phyloP scores from a whole-genome alignment of 176 grass and related monocot genomes.

The Metroxylon sagu region DNA sequence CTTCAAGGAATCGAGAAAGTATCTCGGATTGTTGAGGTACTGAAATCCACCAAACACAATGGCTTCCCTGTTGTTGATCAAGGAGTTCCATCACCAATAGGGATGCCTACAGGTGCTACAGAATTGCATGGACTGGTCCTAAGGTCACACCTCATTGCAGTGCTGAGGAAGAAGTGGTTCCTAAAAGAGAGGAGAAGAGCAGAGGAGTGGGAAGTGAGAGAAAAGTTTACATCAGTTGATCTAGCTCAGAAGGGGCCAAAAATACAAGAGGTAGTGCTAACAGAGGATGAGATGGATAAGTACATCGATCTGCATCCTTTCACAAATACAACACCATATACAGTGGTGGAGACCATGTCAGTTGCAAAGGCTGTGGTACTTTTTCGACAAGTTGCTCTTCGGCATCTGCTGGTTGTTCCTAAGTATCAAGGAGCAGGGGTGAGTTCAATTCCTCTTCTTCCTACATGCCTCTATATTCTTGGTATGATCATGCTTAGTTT shows the following conservation, averaged over 20 bases:
- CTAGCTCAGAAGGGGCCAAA: slow-evolving; percentile 39
- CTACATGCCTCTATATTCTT: not conserved
- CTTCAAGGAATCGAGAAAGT: slow-evolving; percentile 68
- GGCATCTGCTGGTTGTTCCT: slow-evolving; percentile 85
- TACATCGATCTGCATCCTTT: slow-evolving; percentile 79
- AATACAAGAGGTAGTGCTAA: slow-evolving; percentile 25
- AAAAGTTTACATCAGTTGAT: slow-evolving; percentile 56
- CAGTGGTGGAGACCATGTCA: slow-evolving; percentile 98
- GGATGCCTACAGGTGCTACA: slow-evolving; percentile 13
- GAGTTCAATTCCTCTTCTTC: slow-evolving; percentile 8
- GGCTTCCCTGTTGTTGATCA: slow-evolving; percentile 75
- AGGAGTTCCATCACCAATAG: not conserved
- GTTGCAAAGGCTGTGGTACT: slow-evolving; percentile 89
- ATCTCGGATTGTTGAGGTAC: slow-evolving; percentile 34
- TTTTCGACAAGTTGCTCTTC: slow-evolving; percentile 61
- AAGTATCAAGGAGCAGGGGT: slow-evolving; percentile 84
- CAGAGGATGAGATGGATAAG: slow-evolving; percentile 67
- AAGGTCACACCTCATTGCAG: slow-evolving; percentile 56
- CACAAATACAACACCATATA: slow-evolving; percentile 89
- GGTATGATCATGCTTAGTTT: too few species aligned
- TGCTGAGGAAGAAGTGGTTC: slow-evolving; percentile 78
- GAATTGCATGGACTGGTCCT: slow-evolving; percentile 81
- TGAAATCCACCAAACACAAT: slow-evolving; percentile 56
- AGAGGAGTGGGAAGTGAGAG: slow-evolving; percentile 64
- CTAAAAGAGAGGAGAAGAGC: slow-evolving; percentile 48